Percentiles rank a stretch among this genome's conserved stretches.
Conservation (phyloP, 768 basidiomycete genomes). For the Phaeolepiota aurea region DNA sequence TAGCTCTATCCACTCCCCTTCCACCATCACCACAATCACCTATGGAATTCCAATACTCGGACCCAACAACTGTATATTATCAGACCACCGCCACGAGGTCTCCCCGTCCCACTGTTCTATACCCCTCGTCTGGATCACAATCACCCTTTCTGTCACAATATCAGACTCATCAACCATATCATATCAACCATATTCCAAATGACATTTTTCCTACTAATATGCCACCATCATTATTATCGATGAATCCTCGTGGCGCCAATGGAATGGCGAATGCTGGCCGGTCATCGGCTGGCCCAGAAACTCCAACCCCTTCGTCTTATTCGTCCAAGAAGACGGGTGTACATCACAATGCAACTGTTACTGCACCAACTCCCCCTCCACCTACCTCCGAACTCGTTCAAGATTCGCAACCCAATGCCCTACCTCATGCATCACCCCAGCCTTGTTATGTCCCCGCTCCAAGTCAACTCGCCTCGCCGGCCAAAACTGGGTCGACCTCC, state of each 20-base stretch:
- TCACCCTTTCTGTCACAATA: constrained; percentile 33
- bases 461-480: no score
- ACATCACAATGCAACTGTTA: constrained; percentile 40
- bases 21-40: constrained; percentile 43
- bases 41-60: constrained; percentile 24
- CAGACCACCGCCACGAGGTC: constrained; percentile 51
- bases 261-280: constrained; percentile 13
- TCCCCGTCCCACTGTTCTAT: constrained; percentile 36
- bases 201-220: constrained; percentile 36
- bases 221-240: constrained; percentile 27
- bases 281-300: constrained; percentile 26
- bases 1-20: constrained; percentile 30
- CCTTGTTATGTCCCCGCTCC: no score
- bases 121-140: constrained; percentile 34
- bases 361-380: constrained; percentile 23
- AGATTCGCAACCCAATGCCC: no score
- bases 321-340: constrained; percentile 31
- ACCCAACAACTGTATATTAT: constrained; percentile 59
- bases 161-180: constrained; percentile 21
- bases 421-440: no score
- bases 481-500: constrained; percentile 14
- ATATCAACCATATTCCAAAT: constrained; percentile 20
- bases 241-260: constrained; percentile 22
- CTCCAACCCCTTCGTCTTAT: constrained; percentile 31
- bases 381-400: no score